Conservation (phyloP, 2,329 filamentous ascomycete genomes). For the Colletotrichum siamense region DNA sequence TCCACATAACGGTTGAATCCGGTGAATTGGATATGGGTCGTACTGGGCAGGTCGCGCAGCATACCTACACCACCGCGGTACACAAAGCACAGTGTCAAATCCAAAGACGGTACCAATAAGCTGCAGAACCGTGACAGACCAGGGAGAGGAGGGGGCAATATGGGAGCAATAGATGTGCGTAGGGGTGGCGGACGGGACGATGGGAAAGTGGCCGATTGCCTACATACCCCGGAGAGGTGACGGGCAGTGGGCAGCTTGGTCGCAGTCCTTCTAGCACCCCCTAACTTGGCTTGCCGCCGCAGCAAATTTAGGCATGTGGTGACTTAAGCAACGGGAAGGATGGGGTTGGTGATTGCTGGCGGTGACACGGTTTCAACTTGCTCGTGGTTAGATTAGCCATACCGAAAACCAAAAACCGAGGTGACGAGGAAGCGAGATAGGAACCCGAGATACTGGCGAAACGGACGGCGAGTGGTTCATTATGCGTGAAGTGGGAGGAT, state of each 20-base stretch:
- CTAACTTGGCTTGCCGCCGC: background rate
- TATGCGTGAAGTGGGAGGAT: background rate
- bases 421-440: background rate
- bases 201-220: conserved; percentile 3
- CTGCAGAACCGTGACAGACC: background rate
- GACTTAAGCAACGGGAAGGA: background rate
- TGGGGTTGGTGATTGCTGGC: background rate
- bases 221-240: background rate
- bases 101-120: background rate
- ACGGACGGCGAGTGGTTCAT: background rate
- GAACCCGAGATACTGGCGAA: background rate
- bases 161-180: background rate
- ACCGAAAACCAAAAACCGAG: background rate
- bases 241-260: background rate
- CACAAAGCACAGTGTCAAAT: background rate
- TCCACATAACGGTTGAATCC: conserved; percentile 12
- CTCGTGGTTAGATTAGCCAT: background rate
- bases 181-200: background rate
- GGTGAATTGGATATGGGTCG: background rate
- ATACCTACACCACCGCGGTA: background rate
- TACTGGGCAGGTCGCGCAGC: background rate
- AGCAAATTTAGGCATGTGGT: background rate
- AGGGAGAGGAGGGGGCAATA: background rate
- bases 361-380: no score
- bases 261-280: background rate